Base-by-base conservation (phyloP, 768 basidiomycete species). In the Coprinopsis marcescibilis region DNA sequence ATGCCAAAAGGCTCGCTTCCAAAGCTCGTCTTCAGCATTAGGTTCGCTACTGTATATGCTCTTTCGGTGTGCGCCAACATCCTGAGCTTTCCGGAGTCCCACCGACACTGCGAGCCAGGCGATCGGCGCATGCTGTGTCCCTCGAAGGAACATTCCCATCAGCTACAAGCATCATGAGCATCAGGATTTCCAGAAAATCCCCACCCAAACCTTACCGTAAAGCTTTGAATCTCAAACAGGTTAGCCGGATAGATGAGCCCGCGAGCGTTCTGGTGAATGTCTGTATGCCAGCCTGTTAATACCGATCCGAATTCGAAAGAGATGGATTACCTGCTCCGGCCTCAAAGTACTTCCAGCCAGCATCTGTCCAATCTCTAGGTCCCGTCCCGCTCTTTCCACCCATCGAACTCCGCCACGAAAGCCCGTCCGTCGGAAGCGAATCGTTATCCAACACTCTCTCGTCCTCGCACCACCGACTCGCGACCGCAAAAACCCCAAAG, bases 1-100 rank as follows among this genome's bases (percentile, higher is more conserved):
- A 51, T 71, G 76, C 85, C 85, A 89, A 57, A 89, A 88, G 0
- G 80, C 81, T 21, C 89, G 77, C 59, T 85, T 89, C 78, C 83
- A 88, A 13, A 85, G 68, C 52, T 90, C 86, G 29, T 79, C 75
- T 34, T 85, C 80, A 43, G 73, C 52, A 55, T 65, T 72, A 5
- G 74, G 67, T 51, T 61, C 63, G 4, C 58, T 55, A 2, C 66
- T 65, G 47, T 85, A 85, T 1, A 75, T 69, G 53, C 72, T 78
- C 57, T 70, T 80, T 39, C 81, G 72, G 56, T 92, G 89, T 4
- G 81, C 82, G 20, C 89, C 89, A 3, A 87, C 71, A 53, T 91
- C 89, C 61, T 85, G 76, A 21, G 77, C 78, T 58, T 85, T 86
- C 38, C 72, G 79, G 37, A 73, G 64, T 19, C 68, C 89, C 45